A percentile compares a stretch with the other conserved stretches of the same genome.
phyloP scores from a whole-genome alignment of 345 rosid genomes.

The Adansonia digitata region DNA sequence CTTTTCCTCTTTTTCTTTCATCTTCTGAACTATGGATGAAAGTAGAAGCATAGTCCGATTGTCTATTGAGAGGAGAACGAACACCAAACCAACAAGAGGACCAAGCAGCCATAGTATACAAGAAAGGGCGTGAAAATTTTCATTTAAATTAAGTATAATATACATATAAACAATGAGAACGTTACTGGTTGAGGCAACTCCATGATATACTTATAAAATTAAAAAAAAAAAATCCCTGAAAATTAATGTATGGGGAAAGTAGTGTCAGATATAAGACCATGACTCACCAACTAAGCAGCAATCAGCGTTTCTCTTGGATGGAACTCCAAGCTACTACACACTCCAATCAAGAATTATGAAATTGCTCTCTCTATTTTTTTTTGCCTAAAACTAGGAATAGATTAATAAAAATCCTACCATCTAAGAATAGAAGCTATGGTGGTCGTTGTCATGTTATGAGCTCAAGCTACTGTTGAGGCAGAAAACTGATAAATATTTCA shows the following conservation, averaged over 20 bases:
- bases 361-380: neutral
- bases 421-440: neutral
- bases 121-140: neutral
- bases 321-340: conserved; percentile 16
- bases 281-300: neutral
- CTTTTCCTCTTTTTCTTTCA: too few relatives aligned
- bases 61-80: neutral
- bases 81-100: neutral
- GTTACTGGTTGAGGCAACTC: neutral
- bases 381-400: neutral
- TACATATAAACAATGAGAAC: conserved; percentile 1
- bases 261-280: neutral
- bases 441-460: neutral
- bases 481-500: conserved; percentile 2
- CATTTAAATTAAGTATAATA: neutral
- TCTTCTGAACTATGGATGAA: too few relatives aligned
- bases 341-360: conserved; percentile 22
- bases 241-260: neutral
- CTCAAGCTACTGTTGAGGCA: neutral
- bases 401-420: neutral
- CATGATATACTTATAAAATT: neutral
- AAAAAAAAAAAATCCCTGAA: neutral
- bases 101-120: neutral
- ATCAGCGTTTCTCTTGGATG: conserved; percentile 5
- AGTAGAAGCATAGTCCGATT: neutral